phyloP scores from a whole-genome alignment of 768 basidiomycete genomes.

The Roridomyces roridus region DNA sequence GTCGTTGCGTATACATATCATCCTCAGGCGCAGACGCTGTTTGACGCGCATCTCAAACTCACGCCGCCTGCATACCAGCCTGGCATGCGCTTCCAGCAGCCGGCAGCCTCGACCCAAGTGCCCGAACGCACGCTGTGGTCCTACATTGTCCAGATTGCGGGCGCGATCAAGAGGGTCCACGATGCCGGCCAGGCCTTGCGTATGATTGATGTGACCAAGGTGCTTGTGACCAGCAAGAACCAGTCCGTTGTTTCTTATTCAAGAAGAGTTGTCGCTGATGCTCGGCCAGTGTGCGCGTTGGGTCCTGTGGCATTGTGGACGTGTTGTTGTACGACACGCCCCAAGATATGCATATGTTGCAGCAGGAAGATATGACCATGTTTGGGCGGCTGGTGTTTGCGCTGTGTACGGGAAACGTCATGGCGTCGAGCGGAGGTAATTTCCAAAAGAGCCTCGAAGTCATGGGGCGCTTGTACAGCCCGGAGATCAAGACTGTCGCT shows the following conservation, averaged over 20 bases:
- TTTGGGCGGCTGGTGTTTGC: constrained; percentile 86
- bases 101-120: constrained; percentile 41
- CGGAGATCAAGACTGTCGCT: constrained; percentile 82
- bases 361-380: constrained; percentile 89
- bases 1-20: constrained; percentile 92
- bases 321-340: constrained; percentile 79
- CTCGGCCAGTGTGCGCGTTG: constrained; percentile 71
- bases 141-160: constrained; percentile 89
- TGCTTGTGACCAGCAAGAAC: constrained; percentile 89
- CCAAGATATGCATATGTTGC: constrained; percentile 61
- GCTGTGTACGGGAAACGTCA: constrained; percentile 73
- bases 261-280: neutral
- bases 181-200: constrained; percentile 80
- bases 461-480: constrained; percentile 75
- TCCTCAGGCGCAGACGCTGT: constrained; percentile 82
- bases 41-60: constrained; percentile 75
- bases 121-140: constrained; percentile 90
- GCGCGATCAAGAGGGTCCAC: constrained; percentile 87
- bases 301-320: constrained; percentile 88
- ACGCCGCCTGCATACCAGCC: constrained; percentile 43
- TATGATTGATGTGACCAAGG: constrained; percentile 85
- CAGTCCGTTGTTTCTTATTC: constrained; percentile 54
- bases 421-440: constrained; percentile 64
- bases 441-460: constrained; percentile 77
- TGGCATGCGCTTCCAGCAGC: constrained; percentile 29